Conservation (phyloP, 495 filamentous ascomycete genomes). For the Penicillium angulare region DNA sequence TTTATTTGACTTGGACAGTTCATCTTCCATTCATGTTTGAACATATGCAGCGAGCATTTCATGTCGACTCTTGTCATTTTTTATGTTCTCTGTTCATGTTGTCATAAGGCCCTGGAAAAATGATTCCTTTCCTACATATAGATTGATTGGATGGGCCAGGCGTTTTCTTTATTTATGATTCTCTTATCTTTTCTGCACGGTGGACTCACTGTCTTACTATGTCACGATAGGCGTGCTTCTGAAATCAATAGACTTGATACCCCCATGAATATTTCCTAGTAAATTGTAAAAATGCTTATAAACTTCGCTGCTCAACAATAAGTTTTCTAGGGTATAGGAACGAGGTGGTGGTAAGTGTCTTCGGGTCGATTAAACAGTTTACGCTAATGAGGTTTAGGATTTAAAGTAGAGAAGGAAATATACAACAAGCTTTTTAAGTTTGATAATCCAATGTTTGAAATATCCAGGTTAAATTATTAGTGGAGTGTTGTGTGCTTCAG, state of each 20-base stretch:
- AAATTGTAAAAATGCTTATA: too few species aligned
- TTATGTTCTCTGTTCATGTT: constrained; percentile 7
- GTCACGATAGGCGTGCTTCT: constrained; percentile 16
- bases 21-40: background rate
- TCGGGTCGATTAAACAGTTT: too few species aligned
- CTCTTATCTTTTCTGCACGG: constrained; percentile 1
- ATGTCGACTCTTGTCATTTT: constrained; percentile 1
- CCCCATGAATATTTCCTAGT: constrained; percentile 11
- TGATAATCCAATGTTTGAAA: too few species aligned
- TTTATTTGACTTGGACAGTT: background rate
- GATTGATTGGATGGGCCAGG: constrained; percentile 10
- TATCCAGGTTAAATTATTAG: too few species aligned
- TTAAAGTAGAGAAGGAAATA: too few species aligned
- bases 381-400: too few species aligned
- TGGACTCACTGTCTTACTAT: constrained; percentile 23
- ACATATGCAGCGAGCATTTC: constrained; percentile 10
- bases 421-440: too few species aligned
- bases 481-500: too few species aligned
- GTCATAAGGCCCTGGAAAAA: background rate
- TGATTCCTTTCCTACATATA: constrained; percentile 2
- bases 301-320: too few species aligned
- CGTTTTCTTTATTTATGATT: background rate
- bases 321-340: too few species aligned
- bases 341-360: too few species aligned
- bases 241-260: constrained; percentile 34